Base-by-base conservation (phyloP, 805 yeast genomes). In the Diddensiella transvaalensis region DNA sequence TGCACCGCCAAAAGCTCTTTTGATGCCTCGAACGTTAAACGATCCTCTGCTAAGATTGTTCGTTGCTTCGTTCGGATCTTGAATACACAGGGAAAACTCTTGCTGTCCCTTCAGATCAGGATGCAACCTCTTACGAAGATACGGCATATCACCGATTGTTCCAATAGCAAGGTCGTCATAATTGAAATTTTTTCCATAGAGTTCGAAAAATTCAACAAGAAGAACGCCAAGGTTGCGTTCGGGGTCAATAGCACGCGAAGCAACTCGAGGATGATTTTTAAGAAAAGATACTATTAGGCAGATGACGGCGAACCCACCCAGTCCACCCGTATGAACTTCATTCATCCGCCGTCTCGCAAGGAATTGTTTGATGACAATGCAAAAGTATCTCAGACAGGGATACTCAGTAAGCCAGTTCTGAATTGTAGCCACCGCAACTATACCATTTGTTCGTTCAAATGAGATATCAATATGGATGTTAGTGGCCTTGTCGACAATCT, bases 251-350 rank as follows among this genome's bases (percentile, higher is more conserved):
- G 80, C 79, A 4, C 78, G 74, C 0, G 95, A 79, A 1, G 82
- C 63, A 10, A 88, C 61, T 55, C 89, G 74, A 13, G 96, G 96
- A 63, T 91, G 98, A 53, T 85, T 69, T 56, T 73, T 77, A 52
- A 90, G 66, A 60, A 90, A 89, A 15, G 91, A 81, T 58, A 82
- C 82, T 15, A 85, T 88, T 61, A 93, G 61, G 59, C 96, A 89
- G 39, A 90, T 87, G n/a, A 87, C 86, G 4, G 96, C 80, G 63
- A 84, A 91, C 0, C 98, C 98, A 37, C 99, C 98, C 3, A 91
- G 69, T 0, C 98, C 98, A 44, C 99, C 99, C 19, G 82, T 82
- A 58, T 85, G 95, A 13, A 91, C 98, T 54, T 87, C 85, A 60
- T 89, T 88, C 52, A 90, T 70, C 49, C 76, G 79, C 59, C 97